A percentile compares a stretch with the other conserved stretches of the same genome.
These are phyloP conservation scores for Cornus suecica DNA, from an alignment of 148 eudicot genomes.

Conservation along the genomic window DNA sequence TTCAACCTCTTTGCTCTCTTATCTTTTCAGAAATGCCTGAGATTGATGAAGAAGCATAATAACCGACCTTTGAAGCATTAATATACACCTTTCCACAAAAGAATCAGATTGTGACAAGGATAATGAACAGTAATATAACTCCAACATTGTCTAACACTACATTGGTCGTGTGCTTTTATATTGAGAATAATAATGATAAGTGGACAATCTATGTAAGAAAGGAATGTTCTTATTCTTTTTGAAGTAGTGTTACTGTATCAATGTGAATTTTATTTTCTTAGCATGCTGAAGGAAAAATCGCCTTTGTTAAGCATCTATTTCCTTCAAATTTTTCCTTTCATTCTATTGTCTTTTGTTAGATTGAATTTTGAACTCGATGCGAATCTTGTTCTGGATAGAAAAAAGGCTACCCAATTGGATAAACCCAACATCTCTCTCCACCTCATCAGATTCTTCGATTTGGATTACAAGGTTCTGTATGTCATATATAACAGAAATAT, in stretches of 20 bases:
- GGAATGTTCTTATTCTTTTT: not conserved
- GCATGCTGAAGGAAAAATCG: not conserved
- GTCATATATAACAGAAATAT: not conserved
- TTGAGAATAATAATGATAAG: not conserved
- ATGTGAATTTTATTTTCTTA: not conserved
- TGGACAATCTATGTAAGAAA: not conserved
- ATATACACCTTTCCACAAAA: not conserved
- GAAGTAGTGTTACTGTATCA: no score
- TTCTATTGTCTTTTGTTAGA: not conserved
- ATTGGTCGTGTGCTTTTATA: not conserved
- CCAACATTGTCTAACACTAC: not conserved
- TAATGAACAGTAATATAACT: no score
- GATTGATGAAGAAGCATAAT: not conserved
- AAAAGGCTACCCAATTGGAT: not conserved
- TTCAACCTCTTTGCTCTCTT: not conserved
- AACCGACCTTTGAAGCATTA: not conserved
- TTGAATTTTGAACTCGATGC: constrained; percentile 3
- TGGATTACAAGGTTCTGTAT: not conserved
- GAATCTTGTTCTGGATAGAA: not conserved
- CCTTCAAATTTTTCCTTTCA: not conserved
- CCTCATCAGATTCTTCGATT: not conserved
- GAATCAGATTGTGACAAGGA: not conserved
- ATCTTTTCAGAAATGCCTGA: not conserved
- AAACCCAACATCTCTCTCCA: constrained; percentile 7
- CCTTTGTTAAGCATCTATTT: not conserved